phyloP scores from a whole-genome alignment of 352 stramenopile genomes.

The Phytophthora nicotianae region DNA sequence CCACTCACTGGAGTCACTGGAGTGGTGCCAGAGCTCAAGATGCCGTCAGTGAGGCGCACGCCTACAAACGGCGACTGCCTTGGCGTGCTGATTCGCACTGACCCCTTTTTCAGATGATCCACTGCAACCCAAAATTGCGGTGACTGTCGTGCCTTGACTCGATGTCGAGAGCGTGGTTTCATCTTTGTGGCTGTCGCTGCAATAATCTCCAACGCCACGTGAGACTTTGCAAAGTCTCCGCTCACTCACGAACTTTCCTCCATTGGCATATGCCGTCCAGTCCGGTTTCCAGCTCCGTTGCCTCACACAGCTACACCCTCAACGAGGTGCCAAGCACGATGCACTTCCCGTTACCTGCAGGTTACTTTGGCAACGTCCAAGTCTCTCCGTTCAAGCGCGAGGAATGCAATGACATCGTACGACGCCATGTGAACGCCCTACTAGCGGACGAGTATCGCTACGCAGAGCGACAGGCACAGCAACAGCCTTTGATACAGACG shows the following conservation, averaged over 20 bases:
- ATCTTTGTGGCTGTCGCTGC: background rate
- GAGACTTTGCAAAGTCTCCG: slow-evolving; percentile 1
- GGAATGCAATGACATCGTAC: slow-evolving; percentile 34
- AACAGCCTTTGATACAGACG: slow-evolving; percentile 37
- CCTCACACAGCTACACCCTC: slow-evolving; percentile 1
- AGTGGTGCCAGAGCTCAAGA: too few species aligned
- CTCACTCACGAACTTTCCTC: slow-evolving; percentile 25
- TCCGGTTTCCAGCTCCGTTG: slow-evolving; percentile 10
- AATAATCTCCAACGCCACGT: background rate
- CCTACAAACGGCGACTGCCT: background rate
- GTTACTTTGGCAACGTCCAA: slow-evolving; percentile 37
- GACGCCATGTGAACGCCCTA: slow-evolving; percentile 29
- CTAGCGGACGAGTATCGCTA: slow-evolving; percentile 42
- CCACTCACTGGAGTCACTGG: too few species aligned
- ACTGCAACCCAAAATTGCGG: background rate
- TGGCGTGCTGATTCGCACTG: slow-evolving; percentile 6
- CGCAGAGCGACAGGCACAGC: slow-evolving; percentile 19
- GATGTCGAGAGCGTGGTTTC: slow-evolving; percentile 17
- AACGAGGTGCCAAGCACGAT: slow-evolving; percentile 15
- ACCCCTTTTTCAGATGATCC: slow-evolving; percentile 7
- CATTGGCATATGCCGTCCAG: slow-evolving; percentile 15
- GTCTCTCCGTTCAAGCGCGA: slow-evolving; percentile 37
- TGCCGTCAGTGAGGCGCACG: background rate
- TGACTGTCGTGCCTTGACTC: background rate
- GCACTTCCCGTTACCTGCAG: slow-evolving; percentile 27